These are phyloP conservation scores for Podaxis sp. DNA, from an alignment of 768 basidiomycete species.

Conservation along the genomic window DNA sequence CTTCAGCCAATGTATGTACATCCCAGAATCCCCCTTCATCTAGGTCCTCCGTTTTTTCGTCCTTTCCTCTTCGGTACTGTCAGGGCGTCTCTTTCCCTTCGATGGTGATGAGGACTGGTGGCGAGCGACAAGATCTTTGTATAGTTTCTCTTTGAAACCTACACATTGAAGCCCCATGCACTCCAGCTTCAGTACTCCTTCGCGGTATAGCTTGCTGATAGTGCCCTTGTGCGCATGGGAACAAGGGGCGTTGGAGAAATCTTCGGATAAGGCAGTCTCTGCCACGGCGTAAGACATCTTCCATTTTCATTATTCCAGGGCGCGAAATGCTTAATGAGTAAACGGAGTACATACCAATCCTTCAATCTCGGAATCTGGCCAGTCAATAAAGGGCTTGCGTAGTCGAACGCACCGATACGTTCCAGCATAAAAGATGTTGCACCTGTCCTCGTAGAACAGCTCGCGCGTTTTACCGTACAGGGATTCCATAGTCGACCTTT, in stretches of 20 bases:
- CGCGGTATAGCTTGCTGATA: conserved; percentile 3
- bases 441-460: background rate
- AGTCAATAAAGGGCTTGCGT: background rate
- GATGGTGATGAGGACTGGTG: background rate
- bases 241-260: conserved; percentile 1
- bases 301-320: background rate
- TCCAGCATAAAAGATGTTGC: background rate
- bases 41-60: background rate
- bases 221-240: background rate
- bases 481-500: background rate
- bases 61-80: background rate
- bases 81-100: background rate
- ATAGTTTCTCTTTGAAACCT: background rate
- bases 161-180: conserved; percentile 5
- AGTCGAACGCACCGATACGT: conserved; percentile 1
- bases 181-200: background rate
- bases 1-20: background rate
- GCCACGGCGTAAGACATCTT: background rate
- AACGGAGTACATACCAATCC: background rate
- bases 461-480: background rate
- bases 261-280: background rate
- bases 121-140: background rate
- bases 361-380: background rate
- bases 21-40: background rate
- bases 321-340: background rate